Conservation (phyloP, 257 asterid genomes). For the Agastache rugosa region DNA sequence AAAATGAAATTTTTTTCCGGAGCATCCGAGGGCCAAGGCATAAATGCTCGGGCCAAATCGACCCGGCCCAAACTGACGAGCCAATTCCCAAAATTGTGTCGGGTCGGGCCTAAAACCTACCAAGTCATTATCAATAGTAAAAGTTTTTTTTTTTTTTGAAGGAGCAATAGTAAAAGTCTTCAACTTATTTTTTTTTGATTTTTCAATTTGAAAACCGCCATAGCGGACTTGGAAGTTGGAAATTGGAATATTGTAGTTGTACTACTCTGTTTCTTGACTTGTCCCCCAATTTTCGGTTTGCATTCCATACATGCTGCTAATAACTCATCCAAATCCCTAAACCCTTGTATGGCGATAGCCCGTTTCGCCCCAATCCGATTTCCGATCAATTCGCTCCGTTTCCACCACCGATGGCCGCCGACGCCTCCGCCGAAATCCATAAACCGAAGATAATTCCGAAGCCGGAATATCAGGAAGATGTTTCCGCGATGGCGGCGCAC, state of each 20-base stretch:
- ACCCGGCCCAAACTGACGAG: too few species aligned
- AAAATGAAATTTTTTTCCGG: too few species aligned
- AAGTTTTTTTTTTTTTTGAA: too few species aligned
- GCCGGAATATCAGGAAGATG: conserved; percentile 52
- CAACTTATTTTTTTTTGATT: too few species aligned
- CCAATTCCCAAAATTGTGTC: too few species aligned
- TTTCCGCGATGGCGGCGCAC: conserved; percentile 50
- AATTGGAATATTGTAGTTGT: not conserved
- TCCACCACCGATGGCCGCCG: conserved; percentile 68
- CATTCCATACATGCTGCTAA: not conserved
- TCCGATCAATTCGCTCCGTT: not conserved
- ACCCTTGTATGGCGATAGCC: not conserved
- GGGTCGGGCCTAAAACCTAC: too few species aligned
- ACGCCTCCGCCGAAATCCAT: conserved; percentile 67
- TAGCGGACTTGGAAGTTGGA: not conserved
- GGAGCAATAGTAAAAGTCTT: too few species aligned
- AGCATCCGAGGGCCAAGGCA: too few species aligned
- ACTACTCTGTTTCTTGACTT: not conserved
- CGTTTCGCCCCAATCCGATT: not conserved
- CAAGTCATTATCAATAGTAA: too few species aligned
- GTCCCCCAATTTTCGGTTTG: not conserved
- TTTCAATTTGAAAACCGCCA: not conserved
- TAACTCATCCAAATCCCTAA: not conserved
- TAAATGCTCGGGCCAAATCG: too few species aligned
- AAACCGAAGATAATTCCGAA: conserved; percentile 60